phyloP scores from a whole-genome alignment of 495 filamentous ascomycete species.

The Physcia stellaris region DNA sequence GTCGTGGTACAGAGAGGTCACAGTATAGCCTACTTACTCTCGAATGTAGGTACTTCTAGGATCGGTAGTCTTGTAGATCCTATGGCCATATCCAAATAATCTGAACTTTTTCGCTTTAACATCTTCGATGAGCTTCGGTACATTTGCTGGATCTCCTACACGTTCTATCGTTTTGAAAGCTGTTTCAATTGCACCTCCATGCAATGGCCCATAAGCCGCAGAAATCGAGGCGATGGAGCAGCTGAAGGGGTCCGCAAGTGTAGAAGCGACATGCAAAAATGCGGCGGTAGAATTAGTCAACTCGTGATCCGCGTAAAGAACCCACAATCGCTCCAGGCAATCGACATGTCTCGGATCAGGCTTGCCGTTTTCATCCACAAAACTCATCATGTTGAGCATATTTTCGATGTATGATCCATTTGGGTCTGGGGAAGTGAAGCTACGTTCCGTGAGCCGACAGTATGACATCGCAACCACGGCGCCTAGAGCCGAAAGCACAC shows the following conservation, averaged over 20 bases:
- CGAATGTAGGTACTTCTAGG: constrained; percentile 30
- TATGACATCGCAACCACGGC: constrained; percentile 25
- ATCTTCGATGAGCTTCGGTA: constrained; percentile 26
- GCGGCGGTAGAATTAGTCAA: constrained; percentile 39
- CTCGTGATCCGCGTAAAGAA: constrained; percentile 37
- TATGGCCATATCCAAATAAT: constrained; percentile 41
- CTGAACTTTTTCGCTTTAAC: constrained; percentile 35
- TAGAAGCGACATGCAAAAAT: constrained; percentile 34
- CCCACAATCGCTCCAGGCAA: constrained; percentile 28
- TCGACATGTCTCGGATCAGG: constrained; percentile 23
- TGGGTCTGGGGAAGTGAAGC: constrained; percentile 24
- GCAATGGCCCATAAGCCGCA: constrained; percentile 34
- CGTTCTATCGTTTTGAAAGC: constrained; percentile 30
- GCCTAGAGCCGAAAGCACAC: constrained; percentile 26
- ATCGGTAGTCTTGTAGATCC: constrained; percentile 36
- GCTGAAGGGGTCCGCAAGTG: constrained; percentile 32
- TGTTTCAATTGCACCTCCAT: constrained; percentile 38
- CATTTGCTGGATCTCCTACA: constrained; percentile 30
- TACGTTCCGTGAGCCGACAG: constrained; percentile 23
- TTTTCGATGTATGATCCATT: constrained; percentile 29
- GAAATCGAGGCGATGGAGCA: constrained; percentile 24
- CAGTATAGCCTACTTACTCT: too few relatives aligned
- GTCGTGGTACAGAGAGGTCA: too few relatives aligned
- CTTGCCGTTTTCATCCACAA: constrained; percentile 20
- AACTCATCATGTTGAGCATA: constrained; percentile 29